phyloP scores from a whole-genome alignment of 2,329 filamentous ascomycete genomes.

The Colletotrichum gloeosporioides region DNA sequence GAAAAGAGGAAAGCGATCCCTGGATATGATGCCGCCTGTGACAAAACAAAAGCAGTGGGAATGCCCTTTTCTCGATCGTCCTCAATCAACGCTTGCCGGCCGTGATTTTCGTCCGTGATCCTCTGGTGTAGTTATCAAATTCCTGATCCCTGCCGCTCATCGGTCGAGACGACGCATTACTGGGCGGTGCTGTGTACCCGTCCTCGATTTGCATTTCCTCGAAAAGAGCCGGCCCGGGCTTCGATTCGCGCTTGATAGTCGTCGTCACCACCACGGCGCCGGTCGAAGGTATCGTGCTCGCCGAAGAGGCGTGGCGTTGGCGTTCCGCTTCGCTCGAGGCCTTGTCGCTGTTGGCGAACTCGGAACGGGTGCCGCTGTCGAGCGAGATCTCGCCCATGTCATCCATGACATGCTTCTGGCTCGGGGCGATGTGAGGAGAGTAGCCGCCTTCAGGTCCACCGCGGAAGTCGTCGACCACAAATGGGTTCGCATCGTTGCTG shows the following conservation, averaged over 20 bases:
- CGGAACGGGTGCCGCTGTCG: not conserved
- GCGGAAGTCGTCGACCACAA: not conserved
- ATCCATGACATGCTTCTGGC: conserved; percentile 28
- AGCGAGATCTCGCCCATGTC: conserved; percentile 27
- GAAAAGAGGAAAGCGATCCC: not conserved
- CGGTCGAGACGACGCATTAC: not conserved
- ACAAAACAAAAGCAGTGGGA: not conserved
- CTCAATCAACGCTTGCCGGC: not conserved
- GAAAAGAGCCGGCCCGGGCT: conserved; percentile 18
- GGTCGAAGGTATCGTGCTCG: not conserved
- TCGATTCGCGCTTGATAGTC: conserved; percentile 39
- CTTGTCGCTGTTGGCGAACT: conserved; percentile 5
- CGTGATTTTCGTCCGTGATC: conserved; percentile 3
- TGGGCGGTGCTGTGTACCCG: not conserved
- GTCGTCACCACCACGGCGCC: conserved; percentile 40
- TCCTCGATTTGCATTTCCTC: conserved; percentile 9
- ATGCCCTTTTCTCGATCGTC: not conserved
- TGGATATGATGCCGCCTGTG: not conserved
- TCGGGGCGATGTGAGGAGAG: conserved; percentile 21
- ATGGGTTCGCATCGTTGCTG: not conserved
- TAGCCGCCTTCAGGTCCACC: not conserved
- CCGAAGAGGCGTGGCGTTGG: not conserved
- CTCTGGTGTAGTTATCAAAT: not conserved
- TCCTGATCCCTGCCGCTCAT: not conserved
- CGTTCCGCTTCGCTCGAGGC: not conserved